Evolutionary conservation across 2,329 filamentous ascomycete species (phyloP), one percentile per base, ranked within the genome.

Genomic region (Hypoxylon sp.): DNA sequence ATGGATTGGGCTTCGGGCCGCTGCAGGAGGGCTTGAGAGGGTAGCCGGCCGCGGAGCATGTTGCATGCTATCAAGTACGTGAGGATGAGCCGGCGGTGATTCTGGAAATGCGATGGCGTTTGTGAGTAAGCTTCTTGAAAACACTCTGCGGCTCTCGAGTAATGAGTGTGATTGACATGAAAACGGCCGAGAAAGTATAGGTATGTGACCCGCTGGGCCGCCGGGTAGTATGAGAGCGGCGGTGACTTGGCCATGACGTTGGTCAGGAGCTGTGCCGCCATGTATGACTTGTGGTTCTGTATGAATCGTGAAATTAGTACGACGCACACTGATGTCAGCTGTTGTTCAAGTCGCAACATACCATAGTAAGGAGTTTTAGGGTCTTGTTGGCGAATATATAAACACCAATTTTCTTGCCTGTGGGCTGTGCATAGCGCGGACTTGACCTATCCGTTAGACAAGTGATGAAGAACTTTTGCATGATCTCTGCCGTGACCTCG

Each of bases 121-220:
- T 96, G 90, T 52, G 89, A 80, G 77, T 97, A 97, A 2, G 94
- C 92, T 24, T 89, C 84, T 72, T 96, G 87, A 6, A 97, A 81
- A 34, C 90, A 92, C 50, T 87, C 81, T 54, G 90, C 87, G 0
- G 94, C 93, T 24, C 91, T 89, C 65, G 87, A 87, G 77, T 93
- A 97, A 74, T 97, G 90, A 69, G 89, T 91, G 76, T 92, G 94
- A 67, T 91, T 88, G 75, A 97, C 93, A 73, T 94, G 88, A 78
- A 94, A 97, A 61, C 93, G 90, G 17, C 94, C 94, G 5, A 98
- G 89, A 75, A 97, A 97, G 80, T 97, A 97, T 13, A 98, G 88
- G 71, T 94, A 98, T 3, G 93, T 97, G 52, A 97, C 93, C 50
- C 93, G 88, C 75, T 98, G 92, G 5, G 91, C 86, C 20, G 92